phyloP scores from a whole-genome alignment of 1,284 basidiomycete species.

The Leccinum fuscescens region DNA sequence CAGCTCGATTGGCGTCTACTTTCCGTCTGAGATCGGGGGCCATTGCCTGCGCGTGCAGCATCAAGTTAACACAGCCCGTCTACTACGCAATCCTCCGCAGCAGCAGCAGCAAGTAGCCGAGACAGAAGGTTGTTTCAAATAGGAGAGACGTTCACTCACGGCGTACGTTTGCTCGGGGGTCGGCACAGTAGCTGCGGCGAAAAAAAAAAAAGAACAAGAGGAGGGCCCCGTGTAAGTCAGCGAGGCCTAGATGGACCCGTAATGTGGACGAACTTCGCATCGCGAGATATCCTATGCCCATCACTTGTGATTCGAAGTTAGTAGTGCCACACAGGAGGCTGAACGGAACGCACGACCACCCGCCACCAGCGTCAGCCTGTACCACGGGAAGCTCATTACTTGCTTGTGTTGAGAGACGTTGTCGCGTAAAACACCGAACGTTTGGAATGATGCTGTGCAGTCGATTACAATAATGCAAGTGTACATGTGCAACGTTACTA shows the following conservation, averaged over 20 bases:
- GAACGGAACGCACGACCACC: constrained; percentile 44
- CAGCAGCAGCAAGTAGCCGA: not conserved
- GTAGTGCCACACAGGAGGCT: constrained; percentile 5
- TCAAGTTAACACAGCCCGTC: not conserved
- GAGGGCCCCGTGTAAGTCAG: constrained; percentile 4
- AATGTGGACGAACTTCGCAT: constrained; percentile 56
- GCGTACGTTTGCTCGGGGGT: constrained; percentile 41
- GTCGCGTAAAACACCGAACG: not conserved
- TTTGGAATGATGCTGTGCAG: constrained; percentile 15
- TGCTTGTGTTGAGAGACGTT: not conserved
- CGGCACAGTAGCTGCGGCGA: constrained; percentile 52
- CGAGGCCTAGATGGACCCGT: not conserved
- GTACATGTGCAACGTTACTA: constrained; percentile 3
- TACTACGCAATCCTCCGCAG: not conserved
- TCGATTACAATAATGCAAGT: constrained; percentile 15
- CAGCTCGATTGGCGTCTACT: constrained; percentile 61
- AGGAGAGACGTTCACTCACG: constrained; percentile 25
- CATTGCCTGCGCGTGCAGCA: constrained; percentile 48
- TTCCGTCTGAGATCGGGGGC: constrained; percentile 65
- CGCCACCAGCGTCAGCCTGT: constrained; percentile 45
- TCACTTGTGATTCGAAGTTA: constrained; percentile 42
- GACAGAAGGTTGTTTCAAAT: not conserved
- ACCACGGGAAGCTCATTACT: constrained; percentile 49
- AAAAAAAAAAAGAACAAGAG: constrained; percentile 8
- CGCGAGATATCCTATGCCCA: constrained; percentile 57